Conservation (phyloP, 2,329 filamentous ascomycete species). For the Aspergillus persii region DNA sequence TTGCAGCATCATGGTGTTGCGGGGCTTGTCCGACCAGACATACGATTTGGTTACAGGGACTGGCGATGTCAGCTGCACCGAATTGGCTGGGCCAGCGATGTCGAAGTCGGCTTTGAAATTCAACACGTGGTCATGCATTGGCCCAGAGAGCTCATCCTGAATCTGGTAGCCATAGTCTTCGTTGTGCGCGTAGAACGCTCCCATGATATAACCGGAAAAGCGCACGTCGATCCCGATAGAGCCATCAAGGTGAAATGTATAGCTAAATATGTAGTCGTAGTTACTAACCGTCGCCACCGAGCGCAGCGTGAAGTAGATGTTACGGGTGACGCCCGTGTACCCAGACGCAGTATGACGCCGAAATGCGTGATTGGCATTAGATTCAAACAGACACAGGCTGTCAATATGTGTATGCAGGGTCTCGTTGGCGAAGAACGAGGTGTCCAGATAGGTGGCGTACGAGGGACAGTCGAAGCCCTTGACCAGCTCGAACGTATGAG, state of each 20-base stretch:
- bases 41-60: constrained; percentile 10
- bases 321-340: constrained; percentile 9
- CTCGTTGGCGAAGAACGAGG: constrained; percentile 24
- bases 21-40: constrained; percentile 10
- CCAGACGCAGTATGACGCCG: constrained; percentile 8
- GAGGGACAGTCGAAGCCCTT: constrained; percentile 28
- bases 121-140: constrained; percentile 17
- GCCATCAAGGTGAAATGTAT: constrained; percentile 15
- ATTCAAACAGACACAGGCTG: constrained; percentile 15
- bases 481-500: constrained; percentile 18
- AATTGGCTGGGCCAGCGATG: constrained; percentile 13
- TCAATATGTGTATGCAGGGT: constrained; percentile 12
- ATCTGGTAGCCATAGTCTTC: constrained; percentile 16
- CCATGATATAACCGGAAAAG: constrained; percentile 13
- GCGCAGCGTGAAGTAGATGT: constrained; percentile 15
- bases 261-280: constrained; percentile 16
- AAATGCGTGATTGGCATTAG: constrained; percentile 10
- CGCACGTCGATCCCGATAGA: constrained; percentile 13
- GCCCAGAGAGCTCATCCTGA: constrained; percentile 13
- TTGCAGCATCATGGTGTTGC: constrained; percentile 15
- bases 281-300: constrained; percentile 14
- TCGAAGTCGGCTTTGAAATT: constrained; percentile 19
- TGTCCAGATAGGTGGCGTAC: constrained; percentile 26
- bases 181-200: constrained; percentile 15
- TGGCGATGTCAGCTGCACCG: constrained; percentile 10